These are phyloP conservation scores for Trametopsis cervina DNA, from an alignment of 768 basidiomycete species.

Conservation along the genomic window DNA sequence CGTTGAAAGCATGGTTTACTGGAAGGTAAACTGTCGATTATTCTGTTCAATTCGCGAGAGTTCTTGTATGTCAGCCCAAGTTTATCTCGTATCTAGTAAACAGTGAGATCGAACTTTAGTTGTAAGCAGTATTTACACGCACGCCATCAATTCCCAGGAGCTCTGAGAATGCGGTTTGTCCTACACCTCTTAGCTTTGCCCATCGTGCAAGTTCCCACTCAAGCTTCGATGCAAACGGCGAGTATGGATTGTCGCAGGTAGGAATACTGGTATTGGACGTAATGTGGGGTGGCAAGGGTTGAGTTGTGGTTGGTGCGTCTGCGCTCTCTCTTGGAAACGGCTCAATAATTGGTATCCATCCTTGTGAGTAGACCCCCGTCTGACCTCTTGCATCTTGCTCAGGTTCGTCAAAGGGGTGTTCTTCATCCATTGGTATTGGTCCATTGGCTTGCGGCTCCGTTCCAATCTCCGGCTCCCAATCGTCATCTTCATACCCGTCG, in stretches of 20 bases:
- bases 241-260: slow-evolving; percentile 8
- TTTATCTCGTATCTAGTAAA: slow-evolving; percentile 11
- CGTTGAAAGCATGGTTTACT: slow-evolving; percentile 21
- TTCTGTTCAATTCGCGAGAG: slow-evolving; percentile 25
- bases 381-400: too few species aligned
- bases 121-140: slow-evolving; percentile 12
- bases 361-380: too few species aligned
- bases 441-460: too few species aligned
- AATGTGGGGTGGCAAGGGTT: too few species aligned
- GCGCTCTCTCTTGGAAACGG: too few species aligned
- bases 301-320: too few species aligned
- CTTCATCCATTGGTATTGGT: too few species aligned
- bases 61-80: slow-evolving; percentile 29
- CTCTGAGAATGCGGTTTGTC: slow-evolving; percentile 32
- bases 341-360: too few species aligned
- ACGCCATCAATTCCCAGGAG: slow-evolving; percentile 33
- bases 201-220: slow-evolving; percentile 35
- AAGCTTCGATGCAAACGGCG: slow-evolving; percentile 28
- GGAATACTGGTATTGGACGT: too few species aligned
- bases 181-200: slow-evolving; percentile 30
- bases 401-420: too few species aligned
- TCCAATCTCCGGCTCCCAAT: too few species aligned
- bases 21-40: slow-evolving; percentile 27
- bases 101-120: neutral
- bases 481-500: too few species aligned